Percentiles rank a stretch among this genome's conserved stretches.
These are phyloP conservation scores for Petasospora rhodanensis DNA, from an alignment of 1,139 yeast species.

Conservation along the genomic window DNA sequence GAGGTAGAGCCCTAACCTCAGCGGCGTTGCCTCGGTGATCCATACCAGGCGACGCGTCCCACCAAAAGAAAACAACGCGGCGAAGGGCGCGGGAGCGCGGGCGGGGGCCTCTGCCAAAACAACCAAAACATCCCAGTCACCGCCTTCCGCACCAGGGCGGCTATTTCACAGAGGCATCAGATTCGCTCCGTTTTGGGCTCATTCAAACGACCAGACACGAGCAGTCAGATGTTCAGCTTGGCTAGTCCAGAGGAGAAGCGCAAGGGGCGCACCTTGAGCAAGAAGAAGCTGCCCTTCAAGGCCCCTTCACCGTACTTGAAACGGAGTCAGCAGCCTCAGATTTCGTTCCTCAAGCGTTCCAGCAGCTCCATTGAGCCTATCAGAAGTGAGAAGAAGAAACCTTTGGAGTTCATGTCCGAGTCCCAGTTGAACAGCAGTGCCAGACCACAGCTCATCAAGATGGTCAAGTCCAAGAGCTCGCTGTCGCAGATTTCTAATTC, in stretches of 20 bases:
- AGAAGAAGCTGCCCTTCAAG: constrained; percentile 13
- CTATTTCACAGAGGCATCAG: too few species aligned
- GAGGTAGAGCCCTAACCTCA: too few species aligned
- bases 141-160: too few species aligned
- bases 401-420: constrained; percentile 6
- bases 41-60: too few species aligned
- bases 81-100: too few species aligned
- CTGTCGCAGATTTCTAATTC: constrained; percentile 7
- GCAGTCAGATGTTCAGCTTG: constrained; percentile 32
- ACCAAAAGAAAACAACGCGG: too few species aligned
- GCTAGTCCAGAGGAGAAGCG: constrained; percentile 2
- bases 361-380: constrained; percentile 4
- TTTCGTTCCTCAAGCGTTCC: constrained; percentile 8
- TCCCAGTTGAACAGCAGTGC: constrained; percentile 1
- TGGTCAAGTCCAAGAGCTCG: constrained; percentile 4
- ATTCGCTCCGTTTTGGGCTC: too few species aligned
- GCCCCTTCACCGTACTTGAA: constrained; percentile 16
- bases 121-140: too few species aligned
- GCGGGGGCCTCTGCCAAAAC: too few species aligned
- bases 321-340: constrained; percentile 12
- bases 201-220: too few species aligned
- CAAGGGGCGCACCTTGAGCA: constrained; percentile 5
- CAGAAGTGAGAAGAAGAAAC: constrained; percentile 8
- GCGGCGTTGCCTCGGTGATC: too few species aligned
- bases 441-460: constrained; percentile 3